Percentiles rank a stretch among this genome's conserved stretches.
phyloP scores from a whole-genome alignment of 345 rosid species.

The Citrus trifoliata region DNA sequence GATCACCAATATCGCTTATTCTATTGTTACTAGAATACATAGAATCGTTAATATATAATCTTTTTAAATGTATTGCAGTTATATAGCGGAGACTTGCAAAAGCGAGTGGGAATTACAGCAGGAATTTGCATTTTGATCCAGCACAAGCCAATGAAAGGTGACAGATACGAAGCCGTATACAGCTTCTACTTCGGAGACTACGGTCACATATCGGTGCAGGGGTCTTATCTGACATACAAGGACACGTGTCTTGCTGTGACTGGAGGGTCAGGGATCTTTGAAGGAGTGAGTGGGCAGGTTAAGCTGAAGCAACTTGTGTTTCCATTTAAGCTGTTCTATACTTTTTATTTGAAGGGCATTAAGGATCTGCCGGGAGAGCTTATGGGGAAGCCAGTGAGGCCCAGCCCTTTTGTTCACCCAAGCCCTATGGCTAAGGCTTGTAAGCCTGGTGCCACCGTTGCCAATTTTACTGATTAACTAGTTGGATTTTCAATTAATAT shows the following conservation, averaged over 20 bases:
- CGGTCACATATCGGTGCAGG: conserved; percentile 67
- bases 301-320: conserved; percentile 57
- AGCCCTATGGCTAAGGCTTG: conserved; percentile 49
- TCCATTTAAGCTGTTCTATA: conserved; percentile 69
- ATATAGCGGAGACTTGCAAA: conserved; percentile 69
- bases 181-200: conserved; percentile 82
- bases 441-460: conserved; percentile 40
- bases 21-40: background rate
- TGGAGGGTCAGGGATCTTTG: conserved; percentile 63
- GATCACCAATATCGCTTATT: too few species aligned
- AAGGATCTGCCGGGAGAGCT: conserved; percentile 51
- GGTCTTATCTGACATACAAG: conserved; percentile 57
- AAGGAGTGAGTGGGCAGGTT: conserved; percentile 62
- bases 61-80: conserved; percentile 24
- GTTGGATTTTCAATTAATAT: too few species aligned
- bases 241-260: conserved; percentile 58
- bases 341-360: conserved; percentile 58
- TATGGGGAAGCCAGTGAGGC: conserved; percentile 37
- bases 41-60: too few species aligned
- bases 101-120: conserved; percentile 77
- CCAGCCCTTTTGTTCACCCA: conserved; percentile 46
- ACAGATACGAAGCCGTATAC: conserved; percentile 69
- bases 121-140: conserved; percentile 73
- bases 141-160: conserved; percentile 69
- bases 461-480: conserved; percentile 37